Base-by-base conservation (phyloP, 2,329 filamentous ascomycete species). In the Stagonosporopsis tanaceti region DNA sequence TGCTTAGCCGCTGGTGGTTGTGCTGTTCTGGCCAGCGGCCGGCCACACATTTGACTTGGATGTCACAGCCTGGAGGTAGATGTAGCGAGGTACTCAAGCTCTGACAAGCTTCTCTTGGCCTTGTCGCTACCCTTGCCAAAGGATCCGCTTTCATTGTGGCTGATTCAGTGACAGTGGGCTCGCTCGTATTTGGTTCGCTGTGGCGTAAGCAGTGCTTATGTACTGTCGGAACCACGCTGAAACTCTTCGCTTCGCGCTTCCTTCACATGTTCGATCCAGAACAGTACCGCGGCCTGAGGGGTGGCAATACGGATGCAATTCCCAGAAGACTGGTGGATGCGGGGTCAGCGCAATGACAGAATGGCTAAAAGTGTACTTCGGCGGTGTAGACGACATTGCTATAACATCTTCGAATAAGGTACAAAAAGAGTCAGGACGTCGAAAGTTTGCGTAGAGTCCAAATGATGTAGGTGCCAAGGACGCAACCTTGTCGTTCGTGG, bases 41-140 rank as follows among this genome's bases (percentile, higher is more conserved):
- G 20, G 28, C 20, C 37, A 17, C 20, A 20, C 24, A 35, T 41
- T 2, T 8, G 27, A 37, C 20, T 22, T 11, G 9, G 12, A 39
- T 12, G 11, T 22, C 20, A 22, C 4, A 39, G 3, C 15, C 8
- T 20, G 24, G 15, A 17, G 27, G 11, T 1, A 17, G 3, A 32
- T 6, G 15, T 2, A 4, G 24, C 17, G 17, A 52, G 47, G 41
- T 22, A 35, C 14, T 17, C 38, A 57, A 57, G 53, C 47, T 25
- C 17, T 28, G 38, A 47, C 53, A 57, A 57, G 53, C 53, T 35
- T 52, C 35, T 24, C 30, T 47, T 47, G 15, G 25, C 37, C 44
- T 25, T 3, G 6, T 3, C 12, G 17, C 15, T 24, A 15, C 14
- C 32, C 20, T 11, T 45, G 25, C 27, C 8, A 39, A 14, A 20